A percentile compares a stretch with the other conserved stretches of the same genome.
Conservation (phyloP, 2,329 filamentous ascomycete species). For the Pseudogymnoascus sp. region DNA sequence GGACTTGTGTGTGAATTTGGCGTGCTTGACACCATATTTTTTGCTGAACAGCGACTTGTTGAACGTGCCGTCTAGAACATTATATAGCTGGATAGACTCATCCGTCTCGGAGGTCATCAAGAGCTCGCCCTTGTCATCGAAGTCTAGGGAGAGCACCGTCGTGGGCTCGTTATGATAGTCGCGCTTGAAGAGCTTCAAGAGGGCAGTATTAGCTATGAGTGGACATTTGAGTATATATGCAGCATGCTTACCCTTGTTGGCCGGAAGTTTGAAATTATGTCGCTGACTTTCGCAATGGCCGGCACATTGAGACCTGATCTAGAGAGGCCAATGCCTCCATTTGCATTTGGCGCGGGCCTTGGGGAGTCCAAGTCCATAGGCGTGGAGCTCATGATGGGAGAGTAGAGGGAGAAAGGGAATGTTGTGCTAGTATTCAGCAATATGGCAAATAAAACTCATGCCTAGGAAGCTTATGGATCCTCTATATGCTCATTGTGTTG, state of each 20-base stretch:
- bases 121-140: constrained; percentile 89
- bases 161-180: constrained; percentile 34
- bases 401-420: neutral
- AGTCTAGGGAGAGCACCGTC: constrained; percentile 83
- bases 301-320: constrained; percentile 17
- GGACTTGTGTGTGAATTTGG: constrained; percentile 86
- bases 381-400: constrained; percentile 18
- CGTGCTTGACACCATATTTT: constrained; percentile 93
- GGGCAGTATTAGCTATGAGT: neutral
- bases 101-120: constrained; percentile 88
- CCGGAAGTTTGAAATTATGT: constrained; percentile 70
- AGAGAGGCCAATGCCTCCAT: constrained; percentile 19
- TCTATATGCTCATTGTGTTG: neutral
- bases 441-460: neutral
- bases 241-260: constrained; percentile 62
- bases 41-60: constrained; percentile 88
- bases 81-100: constrained; percentile 93
- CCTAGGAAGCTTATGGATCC: neutral
- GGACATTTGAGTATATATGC: constrained; percentile 11
- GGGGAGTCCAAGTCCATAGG: constrained; percentile 29
- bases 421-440: neutral
- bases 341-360: constrained; percentile 6
- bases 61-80: constrained; percentile 80
- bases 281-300: constrained; percentile 59
- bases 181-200: constrained; percentile 45